phyloP scores from a whole-genome alignment of 192 early-diverging fungal species.

The Coemansia sp. region DNA sequence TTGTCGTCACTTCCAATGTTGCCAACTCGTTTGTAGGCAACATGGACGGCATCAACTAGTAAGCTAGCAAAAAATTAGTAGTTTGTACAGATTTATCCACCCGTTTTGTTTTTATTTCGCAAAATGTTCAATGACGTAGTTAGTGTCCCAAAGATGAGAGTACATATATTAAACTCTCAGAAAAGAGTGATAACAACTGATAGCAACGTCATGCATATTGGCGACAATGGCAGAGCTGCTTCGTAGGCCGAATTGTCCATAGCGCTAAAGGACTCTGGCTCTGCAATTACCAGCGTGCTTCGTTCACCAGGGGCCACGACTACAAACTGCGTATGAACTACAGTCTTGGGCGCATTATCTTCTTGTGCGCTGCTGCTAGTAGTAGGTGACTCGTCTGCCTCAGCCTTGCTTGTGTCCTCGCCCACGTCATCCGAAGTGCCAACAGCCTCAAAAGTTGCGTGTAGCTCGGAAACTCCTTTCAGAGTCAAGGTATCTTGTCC shows the following conservation, averaged over 20 bases:
- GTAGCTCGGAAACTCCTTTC: neutral
- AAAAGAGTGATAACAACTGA: neutral
- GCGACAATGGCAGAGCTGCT: neutral
- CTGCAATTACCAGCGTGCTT: constrained; percentile 4
- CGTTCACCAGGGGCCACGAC: constrained; percentile 14
- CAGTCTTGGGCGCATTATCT: neutral
- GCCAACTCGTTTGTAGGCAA: neutral
- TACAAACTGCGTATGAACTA: constrained; percentile 17
- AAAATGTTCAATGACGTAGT: neutral
- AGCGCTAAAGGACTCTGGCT: neutral
- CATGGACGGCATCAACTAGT: neutral
- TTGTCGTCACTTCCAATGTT: neutral
- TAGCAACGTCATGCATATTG: neutral
- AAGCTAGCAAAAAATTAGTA: neutral
- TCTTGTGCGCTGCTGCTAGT: neutral
- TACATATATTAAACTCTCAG: neutral
- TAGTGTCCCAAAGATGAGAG: neutral
- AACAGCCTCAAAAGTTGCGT: neutral
- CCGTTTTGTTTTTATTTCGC: neutral
- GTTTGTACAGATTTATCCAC: constrained; percentile 9
- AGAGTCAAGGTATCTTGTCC: neutral
- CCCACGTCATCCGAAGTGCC: neutral
- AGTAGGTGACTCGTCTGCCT: neutral
- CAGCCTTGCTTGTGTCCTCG: neutral
- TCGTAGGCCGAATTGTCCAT: neutral